A percentile compares a stretch with the other conserved stretches of the same genome.
phyloP scores from a whole-genome alignment of 2,329 filamentous ascomycete genomes.

The Neonectria ditissima region DNA sequence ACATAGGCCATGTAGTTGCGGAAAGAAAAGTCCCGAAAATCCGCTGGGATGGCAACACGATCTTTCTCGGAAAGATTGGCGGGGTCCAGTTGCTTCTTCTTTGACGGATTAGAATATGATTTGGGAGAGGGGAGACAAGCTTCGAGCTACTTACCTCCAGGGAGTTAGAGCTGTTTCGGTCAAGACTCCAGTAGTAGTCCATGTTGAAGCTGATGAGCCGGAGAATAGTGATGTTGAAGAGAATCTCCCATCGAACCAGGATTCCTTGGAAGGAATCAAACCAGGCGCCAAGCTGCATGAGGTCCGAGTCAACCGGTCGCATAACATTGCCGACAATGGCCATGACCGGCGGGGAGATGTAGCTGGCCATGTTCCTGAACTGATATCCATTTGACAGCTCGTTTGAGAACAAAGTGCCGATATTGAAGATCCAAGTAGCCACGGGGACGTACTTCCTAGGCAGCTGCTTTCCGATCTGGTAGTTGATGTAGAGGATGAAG shows the following conservation, averaged over 20 bases:
- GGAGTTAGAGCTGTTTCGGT: slow-evolving; percentile 71
- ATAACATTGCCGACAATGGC: slow-evolving; percentile 44
- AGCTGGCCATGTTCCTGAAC: slow-evolving; percentile 71
- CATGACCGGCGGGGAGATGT: slow-evolving; percentile 56
- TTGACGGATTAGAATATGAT: slow-evolving; percentile 71
- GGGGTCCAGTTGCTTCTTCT: slow-evolving; percentile 98
- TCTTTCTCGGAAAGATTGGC: slow-evolving; percentile 89
- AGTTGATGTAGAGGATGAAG: slow-evolving; percentile 84
- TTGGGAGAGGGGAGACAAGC: neutral
- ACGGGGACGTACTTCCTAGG: slow-evolving; percentile 78
- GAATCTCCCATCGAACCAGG: slow-evolving; percentile 93
- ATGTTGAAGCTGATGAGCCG: slow-evolving; percentile 96
- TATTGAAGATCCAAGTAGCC: slow-evolving; percentile 91
- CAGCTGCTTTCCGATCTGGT: slow-evolving; percentile 77
- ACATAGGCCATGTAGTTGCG: slow-evolving; percentile 90
- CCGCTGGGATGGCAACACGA: slow-evolving; percentile 81
- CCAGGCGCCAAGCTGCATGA: slow-evolving; percentile 74
- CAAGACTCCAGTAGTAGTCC: slow-evolving; percentile 93
- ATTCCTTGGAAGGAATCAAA: slow-evolving; percentile 86
- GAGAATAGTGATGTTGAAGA: slow-evolving; percentile 96
- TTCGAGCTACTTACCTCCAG: slow-evolving; percentile 78
- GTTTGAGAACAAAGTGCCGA: slow-evolving; percentile 88
- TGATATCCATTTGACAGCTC: slow-evolving; percentile 84
- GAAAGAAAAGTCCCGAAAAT: slow-evolving; percentile 77
- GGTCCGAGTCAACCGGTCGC: slow-evolving; percentile 50